Conservation (phyloP, 2,329 filamentous ascomycete genomes). For the Scleromitrula shiraiana region DNA sequence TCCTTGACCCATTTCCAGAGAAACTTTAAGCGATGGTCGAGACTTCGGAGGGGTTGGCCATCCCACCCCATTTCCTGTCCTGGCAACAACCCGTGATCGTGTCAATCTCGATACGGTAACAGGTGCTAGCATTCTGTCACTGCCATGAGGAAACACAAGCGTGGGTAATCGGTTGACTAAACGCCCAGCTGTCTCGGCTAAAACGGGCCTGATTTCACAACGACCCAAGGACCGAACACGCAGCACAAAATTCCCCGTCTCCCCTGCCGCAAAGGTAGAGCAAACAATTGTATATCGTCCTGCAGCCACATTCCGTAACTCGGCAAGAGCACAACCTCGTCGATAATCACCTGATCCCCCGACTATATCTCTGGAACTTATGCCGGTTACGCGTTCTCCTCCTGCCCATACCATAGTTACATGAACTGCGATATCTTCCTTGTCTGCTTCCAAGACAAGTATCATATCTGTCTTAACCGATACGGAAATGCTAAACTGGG, state of each 20-base stretch:
- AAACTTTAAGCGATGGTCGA: slow-evolving; percentile 54
- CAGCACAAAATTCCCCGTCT: slow-evolving; percentile 66
- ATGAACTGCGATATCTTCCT: slow-evolving; percentile 66
- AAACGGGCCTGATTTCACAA: slow-evolving; percentile 51
- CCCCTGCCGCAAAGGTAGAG: slow-evolving; percentile 80
- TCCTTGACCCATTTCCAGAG: slow-evolving; percentile 64
- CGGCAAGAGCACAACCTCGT: slow-evolving; percentile 65
- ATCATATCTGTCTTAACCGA: slow-evolving; percentile 52
- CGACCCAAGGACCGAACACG: slow-evolving; percentile 59
- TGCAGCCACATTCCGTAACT: slow-evolving; percentile 49
- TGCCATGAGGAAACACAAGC: slow-evolving; percentile 40
- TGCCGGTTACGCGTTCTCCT: slow-evolving; percentile 60
- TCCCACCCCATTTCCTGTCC: slow-evolving; percentile 21
- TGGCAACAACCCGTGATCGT: slow-evolving; percentile 18
- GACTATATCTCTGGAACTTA: slow-evolving; percentile 70
- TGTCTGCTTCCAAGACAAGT: slow-evolving; percentile 63
- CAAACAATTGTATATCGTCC: slow-evolving; percentile 83
- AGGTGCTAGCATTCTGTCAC: slow-evolving; percentile 39
- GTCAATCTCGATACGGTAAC: slow-evolving; percentile 21
- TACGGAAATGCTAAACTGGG: slow-evolving; percentile 68
- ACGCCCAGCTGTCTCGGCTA: slow-evolving; percentile 67
- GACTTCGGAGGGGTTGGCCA: slow-evolving; percentile 9
- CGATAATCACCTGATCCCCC: slow-evolving; percentile 84
- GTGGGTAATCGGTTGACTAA: slow-evolving; percentile 52
- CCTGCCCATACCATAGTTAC: slow-evolving; percentile 75